Base-by-base conservation (phyloP, 2,329 filamentous ascomycete genomes). In the Penicillium sp. region DNA sequence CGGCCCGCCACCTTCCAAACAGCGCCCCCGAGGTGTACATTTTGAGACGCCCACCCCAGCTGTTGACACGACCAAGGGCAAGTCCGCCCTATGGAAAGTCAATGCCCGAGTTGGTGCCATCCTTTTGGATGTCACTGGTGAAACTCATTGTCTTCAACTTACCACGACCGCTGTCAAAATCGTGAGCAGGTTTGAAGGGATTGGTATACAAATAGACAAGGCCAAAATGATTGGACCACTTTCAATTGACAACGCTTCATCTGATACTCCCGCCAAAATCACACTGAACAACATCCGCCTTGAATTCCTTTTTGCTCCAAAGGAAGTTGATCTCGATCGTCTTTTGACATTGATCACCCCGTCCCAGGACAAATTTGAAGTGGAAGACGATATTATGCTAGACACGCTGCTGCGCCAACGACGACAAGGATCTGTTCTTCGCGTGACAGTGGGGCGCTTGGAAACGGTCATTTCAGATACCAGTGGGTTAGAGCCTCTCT, bases 341-440 rank as follows among this genome's bases (percentile, higher is more conserved):
- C 81, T 99, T 1, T 78, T 99, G 0, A 88, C 90, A 52, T 82
- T 99, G 51, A 90, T 99, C 55, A 96, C 90, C 7, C 95, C 94
- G 0, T 96, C 93, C 0, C 94, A 92, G 63, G 87, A 94, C 72
- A 91, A 93, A 62, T 97, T 94, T 67, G 88, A 93, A 60, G 86
- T 87, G 47, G 90, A 95, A 59, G 91, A 97, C 66, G 93, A 97
- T 68, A 96, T 99, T 59, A 87, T 99, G 81, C 85, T 99, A 23
- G 93, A 97, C 66, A 97, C 91, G 0, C 81, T 99, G 0, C 78
- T 97, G 15, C 84, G 90, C 23, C 94, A 99, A 73, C 83, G 94
- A 59, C 84, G 88, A 53, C 93, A 97, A 74, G 94, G 93, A 0
- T 87, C 90, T 10, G 88, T 97, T 7, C 78, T 97, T 31, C 86